Evolutionary conservation across 1,284 basidiomycete species (phyloP).

Genomic region (Trametes hirsuta): DNA sequence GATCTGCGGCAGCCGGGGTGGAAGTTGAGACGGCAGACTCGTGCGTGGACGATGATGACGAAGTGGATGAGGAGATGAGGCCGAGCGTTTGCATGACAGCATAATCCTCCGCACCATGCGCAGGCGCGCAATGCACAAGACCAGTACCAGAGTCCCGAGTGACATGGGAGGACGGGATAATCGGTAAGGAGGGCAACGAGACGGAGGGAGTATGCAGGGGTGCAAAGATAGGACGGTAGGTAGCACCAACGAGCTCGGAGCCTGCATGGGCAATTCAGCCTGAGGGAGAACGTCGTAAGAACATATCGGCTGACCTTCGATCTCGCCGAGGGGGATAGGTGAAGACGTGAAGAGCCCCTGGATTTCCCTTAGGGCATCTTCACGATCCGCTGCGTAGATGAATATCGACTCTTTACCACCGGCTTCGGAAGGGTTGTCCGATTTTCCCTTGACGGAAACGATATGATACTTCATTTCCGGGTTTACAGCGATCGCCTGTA

Average conservation of each 20-base stretch:
- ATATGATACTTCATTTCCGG: conserved; percentile 75
- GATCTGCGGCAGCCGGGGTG: conserved; percentile 24
- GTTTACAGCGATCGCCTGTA: conserved; percentile 85
- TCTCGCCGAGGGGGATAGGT: conserved; percentile 37
- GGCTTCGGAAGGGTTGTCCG: conserved; percentile 36
- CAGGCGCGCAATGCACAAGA: conserved; percentile 94
- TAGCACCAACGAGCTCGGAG: conserved; percentile 62
- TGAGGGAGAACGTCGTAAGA: neutral
- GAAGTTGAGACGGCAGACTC: neutral
- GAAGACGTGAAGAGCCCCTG: conserved; percentile 12
- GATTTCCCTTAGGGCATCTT: conserved; percentile 14
- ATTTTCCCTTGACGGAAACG: conserved; percentile 42
- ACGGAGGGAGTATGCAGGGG: conserved; percentile 20
- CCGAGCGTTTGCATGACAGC: conserved; percentile 61
- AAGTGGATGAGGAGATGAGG: conserved; percentile 43
- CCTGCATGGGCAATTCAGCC: conserved; percentile 43
- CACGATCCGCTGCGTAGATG: conserved; percentile 75
- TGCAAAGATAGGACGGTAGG: conserved; percentile 74
- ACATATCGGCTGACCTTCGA: conserved; percentile 50
- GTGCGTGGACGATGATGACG: conserved; percentile 9
- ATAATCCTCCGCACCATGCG: conserved; percentile 95
- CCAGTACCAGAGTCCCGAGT: conserved; percentile 92
- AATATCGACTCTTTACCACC: conserved; percentile 31
- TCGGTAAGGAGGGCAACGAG: conserved; percentile 36
- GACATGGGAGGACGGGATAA: conserved; percentile 73